A percentile compares a stretch with the other conserved stretches of the same genome.
phyloP scores from a whole-genome alignment of 257 asterid species.

The Rauvolfia tetraphylla region DNA sequence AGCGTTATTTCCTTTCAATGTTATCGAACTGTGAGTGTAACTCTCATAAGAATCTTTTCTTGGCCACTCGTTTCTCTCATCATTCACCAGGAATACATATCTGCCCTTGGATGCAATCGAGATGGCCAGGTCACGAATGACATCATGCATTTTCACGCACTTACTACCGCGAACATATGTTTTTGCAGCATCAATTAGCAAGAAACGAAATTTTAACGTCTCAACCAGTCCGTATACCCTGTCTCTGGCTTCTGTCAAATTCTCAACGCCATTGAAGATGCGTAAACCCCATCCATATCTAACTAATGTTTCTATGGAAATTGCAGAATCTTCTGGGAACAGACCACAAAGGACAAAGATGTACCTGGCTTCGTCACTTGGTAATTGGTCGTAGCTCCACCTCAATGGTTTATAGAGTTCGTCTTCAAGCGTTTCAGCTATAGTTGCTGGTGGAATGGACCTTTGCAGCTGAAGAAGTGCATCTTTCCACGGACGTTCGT shows the following conservation, averaged over 20 bases:
- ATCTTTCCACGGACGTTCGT: not conserved
- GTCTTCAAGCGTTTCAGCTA: not conserved
- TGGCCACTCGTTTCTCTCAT: conserved; percentile 4
- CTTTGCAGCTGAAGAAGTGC: conserved; percentile 6
- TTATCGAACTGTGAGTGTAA: conserved; percentile 13
- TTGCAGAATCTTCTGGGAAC: conserved; percentile 14
- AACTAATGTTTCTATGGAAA: conserved; percentile 16
- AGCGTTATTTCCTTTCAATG: not conserved
- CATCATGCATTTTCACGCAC: not conserved
- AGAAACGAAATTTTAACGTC: conserved; percentile 17
- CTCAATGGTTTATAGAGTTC: conserved; percentile 15
- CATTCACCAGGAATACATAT: not conserved
- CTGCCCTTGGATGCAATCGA: conserved; percentile 1
- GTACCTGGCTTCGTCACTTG: conserved; percentile 14
- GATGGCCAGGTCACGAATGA: conserved; percentile 8
- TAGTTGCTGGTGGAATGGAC: not conserved
- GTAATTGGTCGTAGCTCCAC: conserved; percentile 21
- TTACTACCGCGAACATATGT: not conserved
- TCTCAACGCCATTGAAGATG: conserved; percentile 6
- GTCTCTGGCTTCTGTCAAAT: conserved; percentile 13
- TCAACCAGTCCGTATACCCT: not conserved
- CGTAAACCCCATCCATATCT: conserved; percentile 17
- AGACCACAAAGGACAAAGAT: conserved; percentile 24
- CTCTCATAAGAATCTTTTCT: not conserved
- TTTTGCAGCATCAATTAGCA: not conserved